These are phyloP conservation scores for Letharia lupina DNA, from an alignment of 495 filamentous ascomycete genomes.

Conservation along the genomic window DNA sequence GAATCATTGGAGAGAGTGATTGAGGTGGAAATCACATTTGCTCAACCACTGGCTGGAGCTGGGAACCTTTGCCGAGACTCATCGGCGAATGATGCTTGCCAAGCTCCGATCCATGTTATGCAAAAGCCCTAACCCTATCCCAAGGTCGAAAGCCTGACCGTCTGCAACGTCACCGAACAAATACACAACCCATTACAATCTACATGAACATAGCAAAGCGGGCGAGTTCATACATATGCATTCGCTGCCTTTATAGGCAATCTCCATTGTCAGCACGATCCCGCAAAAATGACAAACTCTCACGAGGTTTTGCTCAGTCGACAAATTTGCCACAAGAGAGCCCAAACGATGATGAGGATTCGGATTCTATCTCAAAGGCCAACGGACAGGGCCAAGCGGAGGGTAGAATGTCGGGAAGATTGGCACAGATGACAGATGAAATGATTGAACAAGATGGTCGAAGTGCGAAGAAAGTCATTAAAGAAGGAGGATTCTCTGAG, in stretches of 20 bases:
- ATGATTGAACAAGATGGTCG: slow-evolving; percentile 61
- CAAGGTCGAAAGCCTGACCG: background rate
- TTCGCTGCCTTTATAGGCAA: slow-evolving; percentile 8
- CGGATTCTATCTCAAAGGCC: background rate
- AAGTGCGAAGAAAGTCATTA: slow-evolving; percentile 62
- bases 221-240: background rate
- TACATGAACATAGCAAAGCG: slow-evolving; percentile 14
- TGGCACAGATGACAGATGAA: slow-evolving; percentile 75
- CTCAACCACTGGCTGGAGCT: slow-evolving; percentile 7
- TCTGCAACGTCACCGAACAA: background rate
- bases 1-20: background rate
- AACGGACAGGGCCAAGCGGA: slow-evolving; percentile 24
- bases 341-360: slow-evolving; percentile 1
- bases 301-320: slow-evolving; percentile 7
- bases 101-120: background rate
- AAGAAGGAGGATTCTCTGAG: slow-evolving; percentile 79
- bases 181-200: background rate
- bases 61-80: slow-evolving; percentile 13
- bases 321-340: slow-evolving; percentile 13
- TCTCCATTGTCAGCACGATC: background rate
- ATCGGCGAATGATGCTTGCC: slow-evolving; percentile 5
- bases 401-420: slow-evolving; percentile 64
- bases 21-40: slow-evolving; percentile 11
- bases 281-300: background rate
- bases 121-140: background rate